Evolutionary conservation across 306 rosid genomes (phyloP).

Genomic region (Morella rubra): DNA sequence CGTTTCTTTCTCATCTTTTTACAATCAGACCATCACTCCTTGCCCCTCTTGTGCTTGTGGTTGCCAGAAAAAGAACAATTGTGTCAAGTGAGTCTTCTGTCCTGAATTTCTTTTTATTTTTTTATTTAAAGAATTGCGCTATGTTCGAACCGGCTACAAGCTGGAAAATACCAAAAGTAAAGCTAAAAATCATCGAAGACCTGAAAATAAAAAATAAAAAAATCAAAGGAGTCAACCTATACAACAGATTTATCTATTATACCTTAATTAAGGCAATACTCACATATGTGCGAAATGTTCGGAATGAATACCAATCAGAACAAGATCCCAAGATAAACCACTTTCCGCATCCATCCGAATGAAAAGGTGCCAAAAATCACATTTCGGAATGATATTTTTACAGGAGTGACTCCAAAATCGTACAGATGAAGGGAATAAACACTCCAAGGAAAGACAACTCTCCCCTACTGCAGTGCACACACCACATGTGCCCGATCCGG

Average conservation of each 20-base stretch:
- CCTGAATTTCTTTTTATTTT: background rate
- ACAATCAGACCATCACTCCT: conserved; percentile 72
- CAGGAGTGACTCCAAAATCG: conserved; percentile 73
- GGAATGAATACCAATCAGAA: no score
- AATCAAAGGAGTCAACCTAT: no score
- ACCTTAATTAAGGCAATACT: no score
- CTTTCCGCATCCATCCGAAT: background rate
- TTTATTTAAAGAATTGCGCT: no score
- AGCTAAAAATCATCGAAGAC: no score
- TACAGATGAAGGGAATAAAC: conserved; percentile 60
- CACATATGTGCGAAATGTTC: no score
- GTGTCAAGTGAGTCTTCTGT: conserved; percentile 63
- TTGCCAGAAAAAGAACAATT: conserved; percentile 69
- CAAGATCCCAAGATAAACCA: no score
- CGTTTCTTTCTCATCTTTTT: conserved; percentile 88
- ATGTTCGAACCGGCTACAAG: no score
- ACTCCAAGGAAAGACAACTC: conserved; percentile 68
- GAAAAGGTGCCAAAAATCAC: background rate
- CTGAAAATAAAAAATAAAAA: no score
- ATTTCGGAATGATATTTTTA: conserved; percentile 12
- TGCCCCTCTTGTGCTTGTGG: conserved; percentile 91
- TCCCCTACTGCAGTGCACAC: conserved; percentile 80
- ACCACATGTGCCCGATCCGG: conserved; percentile 91
- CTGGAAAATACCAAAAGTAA: no score
- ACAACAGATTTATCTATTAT: no score